Evolutionary conservation across 1,139 yeast genomes (phyloP).

Genomic region (Zygosaccharomyces pseudobailii): DNA sequence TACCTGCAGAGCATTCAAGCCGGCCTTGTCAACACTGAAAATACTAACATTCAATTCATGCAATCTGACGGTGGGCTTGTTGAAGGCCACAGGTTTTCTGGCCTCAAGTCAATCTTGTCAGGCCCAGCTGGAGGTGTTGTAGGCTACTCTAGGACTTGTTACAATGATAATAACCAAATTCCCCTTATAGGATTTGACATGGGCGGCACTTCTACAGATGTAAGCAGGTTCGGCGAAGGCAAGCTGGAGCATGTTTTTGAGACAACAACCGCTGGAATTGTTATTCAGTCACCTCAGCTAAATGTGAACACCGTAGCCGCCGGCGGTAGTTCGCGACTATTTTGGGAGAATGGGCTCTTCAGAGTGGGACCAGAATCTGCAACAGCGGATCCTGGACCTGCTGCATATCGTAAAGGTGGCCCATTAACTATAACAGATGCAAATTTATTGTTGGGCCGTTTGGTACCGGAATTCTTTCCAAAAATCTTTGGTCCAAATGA

Average conservation of each 20-base stretch:
- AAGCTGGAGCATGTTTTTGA: slow-evolving; percentile 51
- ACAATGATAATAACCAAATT: slow-evolving; percentile 37
- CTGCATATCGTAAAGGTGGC: slow-evolving; percentile 54
- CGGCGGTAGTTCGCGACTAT: slow-evolving; percentile 53
- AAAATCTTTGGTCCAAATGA: slow-evolving; percentile 54
- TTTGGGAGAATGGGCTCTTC: slow-evolving; percentile 50
- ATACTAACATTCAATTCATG: slow-evolving; percentile 46
- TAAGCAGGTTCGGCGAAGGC: slow-evolving; percentile 43
- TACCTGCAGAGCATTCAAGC: slow-evolving; percentile 56
- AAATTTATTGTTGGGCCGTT: slow-evolving; percentile 47
- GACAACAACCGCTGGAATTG: slow-evolving; percentile 52
- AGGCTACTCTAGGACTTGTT: slow-evolving; percentile 50
- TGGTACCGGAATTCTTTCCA: slow-evolving; percentile 53
- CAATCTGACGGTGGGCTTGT: slow-evolving; percentile 58
- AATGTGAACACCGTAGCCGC: slow-evolving; percentile 59
- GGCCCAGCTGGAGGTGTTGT: slow-evolving; percentile 65
- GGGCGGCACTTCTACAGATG: slow-evolving; percentile 62
- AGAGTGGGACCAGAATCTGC: slow-evolving; percentile 59
- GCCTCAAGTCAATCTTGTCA: slow-evolving; percentile 49
- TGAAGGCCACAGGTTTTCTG: slow-evolving; percentile 45
- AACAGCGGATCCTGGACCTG: slow-evolving; percentile 58
- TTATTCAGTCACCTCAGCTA: slow-evolving; percentile 52
- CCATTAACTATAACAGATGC: slow-evolving; percentile 59
- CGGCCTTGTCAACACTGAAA: slow-evolving; percentile 50
- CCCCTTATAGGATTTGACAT: slow-evolving; percentile 55